Evolutionary conservation across 768 basidiomycete genomes (phyloP).

Genomic region (Inosperma sp.): DNA sequence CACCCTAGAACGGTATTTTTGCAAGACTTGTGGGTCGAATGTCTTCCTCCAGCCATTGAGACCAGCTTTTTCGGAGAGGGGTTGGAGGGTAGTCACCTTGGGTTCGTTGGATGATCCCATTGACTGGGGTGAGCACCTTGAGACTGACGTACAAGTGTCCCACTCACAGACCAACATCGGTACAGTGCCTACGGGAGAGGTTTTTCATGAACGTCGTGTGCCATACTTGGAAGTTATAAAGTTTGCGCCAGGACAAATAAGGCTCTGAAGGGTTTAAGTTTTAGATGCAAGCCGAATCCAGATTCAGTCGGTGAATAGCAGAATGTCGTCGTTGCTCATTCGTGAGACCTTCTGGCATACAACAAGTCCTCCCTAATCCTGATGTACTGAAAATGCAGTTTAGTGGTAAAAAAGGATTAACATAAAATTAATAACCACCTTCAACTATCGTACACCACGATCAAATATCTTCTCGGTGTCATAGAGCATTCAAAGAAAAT

Average conservation of each 20-base stretch:
- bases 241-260: slow-evolving; percentile 15
- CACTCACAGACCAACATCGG: neutral
- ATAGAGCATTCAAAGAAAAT: no score
- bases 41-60: slow-evolving; percentile 23
- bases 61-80: slow-evolving; percentile 14
- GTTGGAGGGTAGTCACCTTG: slow-evolving; percentile 22
- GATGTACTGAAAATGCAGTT: no score
- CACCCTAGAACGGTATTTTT: slow-evolving; percentile 32
- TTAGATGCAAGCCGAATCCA: no score
- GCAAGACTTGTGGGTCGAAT: slow-evolving; percentile 35
- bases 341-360: no score
- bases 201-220: slow-evolving; percentile 23
- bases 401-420: no score
- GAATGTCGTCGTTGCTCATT: no score
- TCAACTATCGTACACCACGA: no score
- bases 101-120: slow-evolving; percentile 30
- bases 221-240: slow-evolving; percentile 25
- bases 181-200: slow-evolving; percentile 27
- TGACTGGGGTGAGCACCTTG: slow-evolving; percentile 29
- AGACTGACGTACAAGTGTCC: neutral
- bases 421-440: no score
- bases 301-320: no score
- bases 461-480: no score
- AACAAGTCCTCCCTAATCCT: no score
- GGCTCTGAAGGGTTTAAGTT: slow-evolving; percentile 6